Conservation (phyloP, 805 yeast genomes). For the Wickerhamiella dianesei region DNA sequence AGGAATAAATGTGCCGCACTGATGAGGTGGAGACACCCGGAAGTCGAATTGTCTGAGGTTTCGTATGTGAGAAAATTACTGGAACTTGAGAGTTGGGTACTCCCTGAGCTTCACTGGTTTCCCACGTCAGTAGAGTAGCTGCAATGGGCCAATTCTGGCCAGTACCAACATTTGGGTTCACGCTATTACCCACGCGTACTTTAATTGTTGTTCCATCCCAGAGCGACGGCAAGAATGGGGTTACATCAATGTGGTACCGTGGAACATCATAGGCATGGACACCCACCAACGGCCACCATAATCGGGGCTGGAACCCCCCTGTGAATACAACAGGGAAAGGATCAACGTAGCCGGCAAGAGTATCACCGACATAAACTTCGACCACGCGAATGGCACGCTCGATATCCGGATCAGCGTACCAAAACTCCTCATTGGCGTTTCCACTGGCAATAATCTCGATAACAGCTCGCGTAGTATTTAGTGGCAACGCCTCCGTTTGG, state of each 20-base stretch:
- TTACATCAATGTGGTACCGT: slow-evolving; percentile 52
- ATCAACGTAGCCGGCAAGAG: slow-evolving; percentile 43
- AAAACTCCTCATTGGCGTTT: slow-evolving; percentile 67
- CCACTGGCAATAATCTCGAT: slow-evolving; percentile 55
- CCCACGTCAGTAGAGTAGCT: slow-evolving; percentile 23
- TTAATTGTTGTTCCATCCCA: slow-evolving; percentile 42
- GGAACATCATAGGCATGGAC: slow-evolving; percentile 60
- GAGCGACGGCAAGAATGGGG: slow-evolving; percentile 52
- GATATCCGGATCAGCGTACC: slow-evolving; percentile 37
- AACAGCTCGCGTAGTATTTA: slow-evolving; percentile 45
- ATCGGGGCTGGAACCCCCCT: slow-evolving; percentile 67
- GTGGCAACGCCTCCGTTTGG: slow-evolving; percentile 26
- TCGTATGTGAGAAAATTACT: background rate
- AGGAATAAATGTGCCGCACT: background rate
- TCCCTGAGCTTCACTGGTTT: slow-evolving; percentile 17
- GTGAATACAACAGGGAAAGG: slow-evolving; percentile 69
- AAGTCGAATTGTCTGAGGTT: background rate
- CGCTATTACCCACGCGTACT: slow-evolving; percentile 33
- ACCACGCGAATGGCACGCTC: background rate
- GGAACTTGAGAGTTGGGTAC: slow-evolving; percentile 9
- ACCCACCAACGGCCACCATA: slow-evolving; percentile 74
- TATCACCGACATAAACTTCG: slow-evolving; percentile 49
- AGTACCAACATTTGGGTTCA: slow-evolving; percentile 7
- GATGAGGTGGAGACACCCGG: background rate
- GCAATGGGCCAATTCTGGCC: slow-evolving; percentile 21